Conservation (phyloP, 352 stramenopile species). For the Elongisporangium anandrum region DNA sequence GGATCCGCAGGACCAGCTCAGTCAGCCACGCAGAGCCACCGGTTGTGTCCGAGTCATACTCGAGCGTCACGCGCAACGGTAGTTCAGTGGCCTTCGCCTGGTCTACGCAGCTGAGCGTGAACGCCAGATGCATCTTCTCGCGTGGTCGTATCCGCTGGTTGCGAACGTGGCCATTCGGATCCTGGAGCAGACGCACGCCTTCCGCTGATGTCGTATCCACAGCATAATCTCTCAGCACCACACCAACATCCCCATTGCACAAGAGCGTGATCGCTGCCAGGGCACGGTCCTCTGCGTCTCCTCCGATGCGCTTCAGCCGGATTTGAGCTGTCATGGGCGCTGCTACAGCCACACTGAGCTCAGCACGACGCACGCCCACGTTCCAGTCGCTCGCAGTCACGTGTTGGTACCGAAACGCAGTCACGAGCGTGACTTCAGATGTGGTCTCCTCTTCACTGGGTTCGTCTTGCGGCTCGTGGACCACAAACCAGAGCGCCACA, state of each 20-base stretch:
- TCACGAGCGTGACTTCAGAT: slow-evolving; percentile 1
- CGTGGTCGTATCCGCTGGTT: slow-evolving; percentile 20
- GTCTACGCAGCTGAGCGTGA: slow-evolving; percentile 20
- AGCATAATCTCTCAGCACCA: slow-evolving; percentile 31
- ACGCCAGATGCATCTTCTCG: slow-evolving; percentile 33
- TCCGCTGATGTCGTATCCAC: slow-evolving; percentile 5
- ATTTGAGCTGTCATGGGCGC: slow-evolving; percentile 25
- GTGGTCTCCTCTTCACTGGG: background rate
- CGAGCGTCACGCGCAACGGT: slow-evolving; percentile 5
- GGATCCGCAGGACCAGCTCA: slow-evolving; percentile 18
- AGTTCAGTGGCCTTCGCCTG: background rate
- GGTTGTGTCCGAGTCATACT: background rate
- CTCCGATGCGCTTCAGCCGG: slow-evolving; percentile 30
- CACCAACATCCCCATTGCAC: slow-evolving; percentile 24
- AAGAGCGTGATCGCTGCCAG: slow-evolving; percentile 29
- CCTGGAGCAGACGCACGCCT: slow-evolving; percentile 14
- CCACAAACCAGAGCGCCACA: slow-evolving; percentile 7
- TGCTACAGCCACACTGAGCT: slow-evolving; percentile 27
- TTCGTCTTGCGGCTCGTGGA: background rate
- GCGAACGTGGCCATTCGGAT: slow-evolving; percentile 32
- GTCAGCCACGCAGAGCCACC: slow-evolving; percentile 5
- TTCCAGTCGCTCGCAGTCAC: slow-evolving; percentile 9
- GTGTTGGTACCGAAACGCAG: slow-evolving; percentile 15
- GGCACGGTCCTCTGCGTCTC: slow-evolving; percentile 5
- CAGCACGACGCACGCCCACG: slow-evolving; percentile 16